These are phyloP conservation scores for Entomortierella chlamydospora DNA, from an alignment of 192 early-diverging fungal genomes.

Conservation along the genomic window DNA sequence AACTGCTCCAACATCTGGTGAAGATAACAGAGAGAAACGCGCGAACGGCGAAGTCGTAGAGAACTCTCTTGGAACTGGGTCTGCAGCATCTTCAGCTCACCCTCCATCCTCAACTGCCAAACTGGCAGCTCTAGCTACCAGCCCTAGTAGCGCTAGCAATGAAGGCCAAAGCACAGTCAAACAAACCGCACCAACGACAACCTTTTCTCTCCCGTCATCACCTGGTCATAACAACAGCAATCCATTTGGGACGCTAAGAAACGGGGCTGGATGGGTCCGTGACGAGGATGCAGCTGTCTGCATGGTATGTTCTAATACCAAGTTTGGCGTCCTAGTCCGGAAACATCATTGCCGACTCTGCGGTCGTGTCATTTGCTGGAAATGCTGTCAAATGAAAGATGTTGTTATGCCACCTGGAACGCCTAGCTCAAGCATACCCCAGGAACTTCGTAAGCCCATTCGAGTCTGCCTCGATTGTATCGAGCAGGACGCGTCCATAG, in stretches of 20 bases:
- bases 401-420: slow-evolving; percentile 2
- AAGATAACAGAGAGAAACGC: neutral
- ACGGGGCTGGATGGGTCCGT: slow-evolving; percentile 40
- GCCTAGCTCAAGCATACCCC: neutral
- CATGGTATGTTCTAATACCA: slow-evolving; percentile 46
- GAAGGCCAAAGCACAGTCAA: neutral
- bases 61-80: neutral
- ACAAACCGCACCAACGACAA: neutral
- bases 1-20: neutral
- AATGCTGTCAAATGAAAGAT: slow-evolving; percentile 63
- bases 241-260: slow-evolving; percentile 25
- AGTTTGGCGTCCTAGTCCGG: slow-evolving; percentile 47
- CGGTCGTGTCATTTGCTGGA: slow-evolving; percentile 72
- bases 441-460: slow-evolving; percentile 27
- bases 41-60: neutral
- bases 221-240: neutral
- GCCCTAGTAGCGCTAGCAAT: neutral
- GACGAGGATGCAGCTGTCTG: slow-evolving; percentile 52
- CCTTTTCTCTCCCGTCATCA: slow-evolving; percentile 7
- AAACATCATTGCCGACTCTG: slow-evolving; percentile 81
- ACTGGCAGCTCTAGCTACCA: neutral
- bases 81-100: neutral
- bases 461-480: slow-evolving; percentile 44
- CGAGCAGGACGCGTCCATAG: slow-evolving; percentile 18
- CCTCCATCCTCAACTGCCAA: neutral